These are phyloP conservation scores for Cystofilobasidium capitatum DNA, from an alignment of 768 basidiomycete genomes.

Conservation along the genomic window DNA sequence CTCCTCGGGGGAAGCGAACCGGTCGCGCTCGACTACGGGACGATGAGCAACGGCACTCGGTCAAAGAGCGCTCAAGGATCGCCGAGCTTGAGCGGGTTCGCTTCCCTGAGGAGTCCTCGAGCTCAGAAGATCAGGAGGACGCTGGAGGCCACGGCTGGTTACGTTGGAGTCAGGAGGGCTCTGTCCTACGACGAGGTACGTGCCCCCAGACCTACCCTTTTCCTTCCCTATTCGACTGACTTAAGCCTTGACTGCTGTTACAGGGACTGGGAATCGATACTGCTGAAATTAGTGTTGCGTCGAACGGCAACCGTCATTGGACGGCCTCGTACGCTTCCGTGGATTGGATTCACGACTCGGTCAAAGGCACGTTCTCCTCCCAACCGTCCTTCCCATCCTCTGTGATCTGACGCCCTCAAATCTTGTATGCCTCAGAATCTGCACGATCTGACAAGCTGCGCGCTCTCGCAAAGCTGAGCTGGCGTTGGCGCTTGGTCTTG, in stretches of 20 bases:
- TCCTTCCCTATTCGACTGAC: not conserved
- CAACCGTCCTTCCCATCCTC: not conserved
- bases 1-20: too few species aligned
- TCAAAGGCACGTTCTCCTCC: constrained; percentile 10
- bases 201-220: not conserved
- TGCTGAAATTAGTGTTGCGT: not conserved
- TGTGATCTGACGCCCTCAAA: not conserved
- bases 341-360: constrained; percentile 21
- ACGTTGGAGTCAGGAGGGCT: constrained; percentile 1
- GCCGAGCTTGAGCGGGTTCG: too few species aligned
- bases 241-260: not conserved
- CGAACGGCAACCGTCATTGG: not conserved
- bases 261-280: not conserved
- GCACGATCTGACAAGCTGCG: not conserved
- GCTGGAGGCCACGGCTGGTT: constrained; percentile 5
- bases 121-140: not conserved
- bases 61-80: not conserved
- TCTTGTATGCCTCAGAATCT: not conserved
- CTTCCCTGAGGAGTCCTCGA: not conserved
- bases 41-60: not conserved
- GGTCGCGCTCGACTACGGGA: too few species aligned
- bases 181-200: constrained; percentile 11
- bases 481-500: constrained; percentile 6
- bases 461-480: not conserved
- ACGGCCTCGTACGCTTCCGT: not conserved